Evolutionary conservation across 257 asterid species (phyloP), one percentile per base, ranked within the genome.

Genomic region (Gardenia jasminoides): DNA sequence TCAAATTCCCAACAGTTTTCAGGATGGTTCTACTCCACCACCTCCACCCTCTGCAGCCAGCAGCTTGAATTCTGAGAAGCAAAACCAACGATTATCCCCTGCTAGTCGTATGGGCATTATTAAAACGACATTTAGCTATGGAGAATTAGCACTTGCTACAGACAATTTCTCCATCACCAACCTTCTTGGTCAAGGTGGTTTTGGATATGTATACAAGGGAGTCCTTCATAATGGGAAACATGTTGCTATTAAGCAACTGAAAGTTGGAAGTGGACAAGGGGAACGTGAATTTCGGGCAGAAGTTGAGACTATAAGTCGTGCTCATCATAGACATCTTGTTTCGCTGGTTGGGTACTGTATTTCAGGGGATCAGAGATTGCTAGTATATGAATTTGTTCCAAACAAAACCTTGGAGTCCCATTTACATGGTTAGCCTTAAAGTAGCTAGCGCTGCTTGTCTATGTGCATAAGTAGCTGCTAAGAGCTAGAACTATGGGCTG

Each of bases 141-240:
- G 82, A 84, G 97, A 94, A 81, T 93, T 94, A 80, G 93, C 92
- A 56, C 78, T 76, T 76, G 98, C 95, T 50, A 88, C 97, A 3
- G 88, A 88, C 43, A 72, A 86, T 81, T 94, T 94, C 82, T 87
- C 91, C 33, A 78, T 80, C 33, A 10, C 76, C 77, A 92, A 92
- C 86, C 96, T 94, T 76, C 92, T 92, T 50, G 97, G 97, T 76
- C 90, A 91, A 81, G 97, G 98, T 84, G 97, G 98, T 77, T 92
- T 94, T 84, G 97, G 97, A 76, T 92, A 90, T 85, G 98, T 92
- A 67, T 92, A 92, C 74, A 92, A 90, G 88, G 98, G 97, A 79
- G 85, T 94, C 71, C 86, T 93, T 82, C 83, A 33, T 76, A 89
- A 89, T 78, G 98, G 97, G 75, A 91, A 83, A 88, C 90, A 78